Evolutionary conservation across 768 basidiomycete genomes (phyloP).

Genomic region (Leucocoprinus birnbaumii): DNA sequence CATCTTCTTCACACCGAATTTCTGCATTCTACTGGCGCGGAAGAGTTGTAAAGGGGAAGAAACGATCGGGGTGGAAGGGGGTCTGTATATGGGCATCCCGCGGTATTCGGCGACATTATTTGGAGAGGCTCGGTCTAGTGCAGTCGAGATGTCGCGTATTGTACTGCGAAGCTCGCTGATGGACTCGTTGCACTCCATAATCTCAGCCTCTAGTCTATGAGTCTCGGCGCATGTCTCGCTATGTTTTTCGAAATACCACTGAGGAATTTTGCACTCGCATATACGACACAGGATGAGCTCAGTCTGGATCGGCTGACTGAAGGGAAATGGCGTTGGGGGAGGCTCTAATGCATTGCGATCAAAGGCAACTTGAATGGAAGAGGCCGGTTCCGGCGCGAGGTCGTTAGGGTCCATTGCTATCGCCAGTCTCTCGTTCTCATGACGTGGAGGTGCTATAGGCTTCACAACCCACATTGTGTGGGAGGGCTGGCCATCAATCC

Average conservation of each 20-base stretch:
- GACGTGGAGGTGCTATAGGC: constrained; percentile 70
- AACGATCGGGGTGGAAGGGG: constrained; percentile 67
- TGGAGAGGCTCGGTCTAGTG: constrained; percentile 76
- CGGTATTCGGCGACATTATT: constrained; percentile 74
- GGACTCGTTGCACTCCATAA: constrained; percentile 90
- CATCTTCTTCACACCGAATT: constrained; percentile 77
- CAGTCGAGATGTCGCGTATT: constrained; percentile 71
- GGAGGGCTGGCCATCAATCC: constrained; percentile 80
- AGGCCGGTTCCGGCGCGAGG: constrained; percentile 38
- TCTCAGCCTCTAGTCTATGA: constrained; percentile 94
- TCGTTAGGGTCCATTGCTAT: constrained; percentile 54
- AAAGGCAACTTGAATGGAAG: constrained; percentile 35
- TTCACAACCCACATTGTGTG: constrained; percentile 99
- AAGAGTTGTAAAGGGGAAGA: constrained; percentile 78
- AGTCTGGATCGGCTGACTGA: constrained; percentile 72
- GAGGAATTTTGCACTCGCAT: constrained; percentile 93
- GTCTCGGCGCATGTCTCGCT: constrained; percentile 98
- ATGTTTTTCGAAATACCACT: constrained; percentile 99
- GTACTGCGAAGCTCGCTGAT: constrained; percentile 85
- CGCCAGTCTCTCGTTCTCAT: constrained; percentile 61
- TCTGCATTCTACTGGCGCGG: constrained; percentile 74
- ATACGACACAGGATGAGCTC: constrained; percentile 93
- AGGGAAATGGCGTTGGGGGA: constrained; percentile 72
- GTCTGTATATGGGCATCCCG: constrained; percentile 80
- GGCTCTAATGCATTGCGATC: constrained; percentile 33